Conservation (phyloP, 2,329 filamentous ascomycete genomes). For the Epichloe sylvatica region DNA sequence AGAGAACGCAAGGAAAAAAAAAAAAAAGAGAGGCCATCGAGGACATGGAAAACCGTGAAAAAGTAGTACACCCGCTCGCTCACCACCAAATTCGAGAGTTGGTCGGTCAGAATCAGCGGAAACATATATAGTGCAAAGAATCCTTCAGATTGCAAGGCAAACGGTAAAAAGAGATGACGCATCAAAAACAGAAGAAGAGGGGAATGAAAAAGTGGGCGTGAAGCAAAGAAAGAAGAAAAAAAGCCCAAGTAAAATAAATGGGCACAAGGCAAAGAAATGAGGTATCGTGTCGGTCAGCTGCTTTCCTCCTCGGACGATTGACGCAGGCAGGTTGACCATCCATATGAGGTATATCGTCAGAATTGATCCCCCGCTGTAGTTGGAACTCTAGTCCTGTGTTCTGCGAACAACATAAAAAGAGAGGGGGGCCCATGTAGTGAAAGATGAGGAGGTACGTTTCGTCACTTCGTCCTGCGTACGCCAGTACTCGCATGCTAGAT, state of each 20-base stretch:
- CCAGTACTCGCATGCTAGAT: slow-evolving; percentile 21
- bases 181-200: slow-evolving; percentile 5
- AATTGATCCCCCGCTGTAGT: neutral
- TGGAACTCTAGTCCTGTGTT: neutral
- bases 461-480: slow-evolving; percentile 27
- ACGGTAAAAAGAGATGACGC: slow-evolving; percentile 6
- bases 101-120: slow-evolving; percentile 17
- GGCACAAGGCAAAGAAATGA: slow-evolving; percentile 15
- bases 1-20: slow-evolving; percentile 4
- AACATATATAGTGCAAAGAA: slow-evolving; percentile 20
- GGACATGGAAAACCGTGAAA: slow-evolving; percentile 19
- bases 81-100: slow-evolving; percentile 17
- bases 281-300: slow-evolving; percentile 22
- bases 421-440: slow-evolving; percentile 11
- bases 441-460: slow-evolving; percentile 22
- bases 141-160: slow-evolving; percentile 15
- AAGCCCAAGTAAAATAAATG: slow-evolving; percentile 5
- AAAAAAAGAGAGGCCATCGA: slow-evolving; percentile 11
- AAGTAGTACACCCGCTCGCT: slow-evolving; percentile 24
- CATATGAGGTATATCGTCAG: slow-evolving; percentile 11
- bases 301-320: slow-evolving; percentile 13
- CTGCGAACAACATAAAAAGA: slow-evolving; percentile 3
- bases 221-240: slow-evolving; percentile 7
- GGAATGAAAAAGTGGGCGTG: neutral
- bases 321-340: slow-evolving; percentile 12